A percentile compares a stretch with the other conserved stretches of the same genome.
Evolutionary conservation across 1,284 basidiomycete genomes (phyloP).

Genomic region (Sporisorium iseilematis-ciliati): DNA sequence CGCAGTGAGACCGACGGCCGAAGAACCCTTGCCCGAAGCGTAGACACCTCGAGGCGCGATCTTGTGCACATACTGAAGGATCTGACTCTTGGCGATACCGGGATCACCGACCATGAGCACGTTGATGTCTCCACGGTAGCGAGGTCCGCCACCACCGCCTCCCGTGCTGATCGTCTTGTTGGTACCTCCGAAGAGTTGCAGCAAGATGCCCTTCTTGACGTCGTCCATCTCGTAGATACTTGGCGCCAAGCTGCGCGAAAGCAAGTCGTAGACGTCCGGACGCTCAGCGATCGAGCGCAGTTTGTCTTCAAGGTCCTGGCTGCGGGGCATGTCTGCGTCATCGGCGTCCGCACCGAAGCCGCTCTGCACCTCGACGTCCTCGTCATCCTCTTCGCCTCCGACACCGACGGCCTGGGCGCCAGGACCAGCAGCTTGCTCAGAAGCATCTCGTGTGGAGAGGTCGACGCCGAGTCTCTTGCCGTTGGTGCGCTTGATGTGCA

Average conservation of each 20-base stretch:
- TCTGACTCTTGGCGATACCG: constrained; percentile 96
- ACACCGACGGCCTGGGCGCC: constrained; percentile 80
- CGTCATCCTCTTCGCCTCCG: constrained; percentile 78
- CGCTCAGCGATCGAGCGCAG: constrained; percentile 79
- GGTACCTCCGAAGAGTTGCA: constrained; percentile 96
- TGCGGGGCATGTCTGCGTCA: constrained; percentile 37
- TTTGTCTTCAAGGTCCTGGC: constrained; percentile 74
- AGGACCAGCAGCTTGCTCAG: constrained; percentile 65
- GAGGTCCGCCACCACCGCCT: constrained; percentile 92
- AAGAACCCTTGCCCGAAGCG: constrained; percentile 91
- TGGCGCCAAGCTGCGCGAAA: constrained; percentile 88
- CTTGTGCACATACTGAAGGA: constrained; percentile 92
- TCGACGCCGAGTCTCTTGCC: constrained; percentile 81
- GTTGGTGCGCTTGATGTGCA: constrained; percentile 86
- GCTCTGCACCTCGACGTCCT: constrained; percentile 53
- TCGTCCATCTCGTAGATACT: constrained; percentile 99
- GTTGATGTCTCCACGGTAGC: constrained; percentile 98
- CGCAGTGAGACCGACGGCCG: constrained; percentile 96
- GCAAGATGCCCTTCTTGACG: constrained; percentile 95
- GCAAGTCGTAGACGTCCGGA: constrained; percentile 87
- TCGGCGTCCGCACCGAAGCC: constrained; percentile 27
- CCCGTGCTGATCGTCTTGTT: constrained; percentile 94
- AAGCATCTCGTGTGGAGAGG: constrained; percentile 77
- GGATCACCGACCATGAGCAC: constrained; percentile 96
- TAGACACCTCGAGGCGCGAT: constrained; percentile 93